Base-by-base conservation (phyloP, 306 rosid species). In the Rosa chinensis region DNA sequence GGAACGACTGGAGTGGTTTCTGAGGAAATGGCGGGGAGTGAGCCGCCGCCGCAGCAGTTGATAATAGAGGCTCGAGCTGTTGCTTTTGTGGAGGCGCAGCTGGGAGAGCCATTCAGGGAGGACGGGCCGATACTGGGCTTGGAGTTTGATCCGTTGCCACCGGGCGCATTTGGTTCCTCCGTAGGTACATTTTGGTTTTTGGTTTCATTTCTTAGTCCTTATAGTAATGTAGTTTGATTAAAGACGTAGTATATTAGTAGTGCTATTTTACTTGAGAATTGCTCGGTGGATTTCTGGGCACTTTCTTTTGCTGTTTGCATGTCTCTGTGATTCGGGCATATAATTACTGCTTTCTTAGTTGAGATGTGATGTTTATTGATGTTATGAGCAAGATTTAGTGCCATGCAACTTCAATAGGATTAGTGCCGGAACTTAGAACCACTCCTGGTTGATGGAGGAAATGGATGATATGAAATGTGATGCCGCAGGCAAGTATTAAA, bases 61-160 rank as follows among this genome's bases (percentile, higher is more conserved):
- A 66, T 80, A n/a, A 84, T 68, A 48, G 89, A 87, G 88, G 81
- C 85, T 73, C 89, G 82, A 69, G 95, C 92, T 37, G 66, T 89
- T 77, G 89, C 90, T n/a, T 87, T 87, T 76, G 88, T 92, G 80
- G 95, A 92, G 82, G 86, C 84, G 71, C 95, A 89, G 82, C 82
- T 92, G 76, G 93, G 91, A 73, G 90, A 79, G 87, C 78, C 89
- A 2, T 48, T 89, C 74, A 89, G 92, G 79, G 93, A 89, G 75
- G 92, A 90, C 48, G 95, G 97, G 20, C 97, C 97, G 0, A 79
- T 92, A 62, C 86, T 92, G 16, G 97, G 97, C 48, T 77, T 89
- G 88, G 92, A 92, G 81, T 92, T 92, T 90, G 92, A 92, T 77
- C 83, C 91, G 5, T 76, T 90, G 89, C 97, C 97, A 0, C 93